Evolutionary conservation across 192 early-diverging fungal species (phyloP).

Genomic region (Polychytrium aggregatum): DNA sequence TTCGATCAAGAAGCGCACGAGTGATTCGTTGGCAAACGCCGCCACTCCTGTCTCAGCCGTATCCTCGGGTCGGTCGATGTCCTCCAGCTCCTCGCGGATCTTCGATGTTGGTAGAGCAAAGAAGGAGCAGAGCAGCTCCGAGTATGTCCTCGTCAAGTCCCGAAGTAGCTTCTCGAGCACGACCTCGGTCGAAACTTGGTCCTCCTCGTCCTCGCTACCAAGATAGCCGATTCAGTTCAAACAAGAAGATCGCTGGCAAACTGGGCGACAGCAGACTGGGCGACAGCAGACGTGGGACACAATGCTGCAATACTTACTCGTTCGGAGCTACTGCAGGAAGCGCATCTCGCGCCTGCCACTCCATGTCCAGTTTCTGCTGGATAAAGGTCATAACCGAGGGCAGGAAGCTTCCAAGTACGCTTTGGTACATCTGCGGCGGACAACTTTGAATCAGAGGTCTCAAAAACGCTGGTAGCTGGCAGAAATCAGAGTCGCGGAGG

Average conservation of each 20-base stretch:
- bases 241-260: too few species aligned
- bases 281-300: background rate
- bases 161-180: constrained; percentile 16
- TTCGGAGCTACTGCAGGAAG: constrained; percentile 1
- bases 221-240: constrained; percentile 4
- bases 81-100: background rate
- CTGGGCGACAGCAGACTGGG: background rate
- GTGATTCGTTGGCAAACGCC: constrained; percentile 1
- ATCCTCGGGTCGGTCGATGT: background rate
- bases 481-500: too few species aligned
- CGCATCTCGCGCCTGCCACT: constrained; percentile 16
- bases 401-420: constrained; percentile 11
- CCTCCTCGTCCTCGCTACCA: constrained; percentile 9
- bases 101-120: constrained; percentile 7
- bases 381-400: constrained; percentile 11
- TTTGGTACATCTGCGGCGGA: constrained; percentile 1
- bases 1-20: background rate
- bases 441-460: constrained; percentile 20
- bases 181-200: constrained; percentile 22
- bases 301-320: constrained; percentile 9
- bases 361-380: constrained; percentile 5
- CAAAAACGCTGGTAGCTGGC: too few species aligned
- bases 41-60: background rate
- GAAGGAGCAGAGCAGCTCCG: constrained; percentile 11
- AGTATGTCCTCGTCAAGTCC: constrained; percentile 17